Conservation (phyloP, 2,329 filamentous ascomycete genomes). For the Orbilia brochopaga region DNA sequence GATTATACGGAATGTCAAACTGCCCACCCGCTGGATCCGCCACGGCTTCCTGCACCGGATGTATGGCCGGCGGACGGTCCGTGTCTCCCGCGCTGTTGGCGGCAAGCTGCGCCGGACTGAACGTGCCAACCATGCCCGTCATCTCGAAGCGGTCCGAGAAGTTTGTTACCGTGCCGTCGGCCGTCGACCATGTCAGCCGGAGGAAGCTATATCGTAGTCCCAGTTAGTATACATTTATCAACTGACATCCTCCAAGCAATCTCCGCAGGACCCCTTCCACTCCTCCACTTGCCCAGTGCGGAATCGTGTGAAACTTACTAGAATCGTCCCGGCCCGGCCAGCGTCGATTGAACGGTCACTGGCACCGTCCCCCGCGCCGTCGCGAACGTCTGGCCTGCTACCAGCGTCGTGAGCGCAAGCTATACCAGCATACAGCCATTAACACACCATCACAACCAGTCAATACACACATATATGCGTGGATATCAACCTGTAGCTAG, state of each 20-base stretch:
- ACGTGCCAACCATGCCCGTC: slow-evolving; percentile 68
- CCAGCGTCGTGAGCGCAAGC: slow-evolving; percentile 57
- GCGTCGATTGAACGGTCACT: slow-evolving; percentile 54
- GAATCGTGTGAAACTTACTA: slow-evolving; percentile 54
- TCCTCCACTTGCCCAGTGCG: too few species aligned
- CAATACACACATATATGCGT: background rate
- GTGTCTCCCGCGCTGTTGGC: slow-evolving; percentile 58
- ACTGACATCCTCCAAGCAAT: too few species aligned
- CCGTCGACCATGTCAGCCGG: slow-evolving; percentile 33
- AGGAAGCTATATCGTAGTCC: slow-evolving; percentile 28
- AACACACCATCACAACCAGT: background rate
- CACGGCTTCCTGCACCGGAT: slow-evolving; percentile 24
- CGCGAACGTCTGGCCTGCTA: slow-evolving; percentile 50
- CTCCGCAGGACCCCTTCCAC: too few species aligned
- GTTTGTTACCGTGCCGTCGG: slow-evolving; percentile 65
- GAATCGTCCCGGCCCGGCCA: slow-evolving; percentile 55
- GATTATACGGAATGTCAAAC: slow-evolving; percentile 56
- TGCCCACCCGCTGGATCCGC: slow-evolving; percentile 48
- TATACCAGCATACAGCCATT: slow-evolving; percentile 23
- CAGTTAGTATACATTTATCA: slow-evolving; percentile 7
- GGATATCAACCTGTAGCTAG: too few species aligned
- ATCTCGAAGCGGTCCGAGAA: slow-evolving; percentile 71
- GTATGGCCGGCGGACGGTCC: slow-evolving; percentile 51
- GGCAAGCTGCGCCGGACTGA: slow-evolving; percentile 59
- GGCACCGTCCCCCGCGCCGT: slow-evolving; percentile 50